Conservation (phyloP, 1,284 basidiomycete species). For the Tilletia caries region DNA sequence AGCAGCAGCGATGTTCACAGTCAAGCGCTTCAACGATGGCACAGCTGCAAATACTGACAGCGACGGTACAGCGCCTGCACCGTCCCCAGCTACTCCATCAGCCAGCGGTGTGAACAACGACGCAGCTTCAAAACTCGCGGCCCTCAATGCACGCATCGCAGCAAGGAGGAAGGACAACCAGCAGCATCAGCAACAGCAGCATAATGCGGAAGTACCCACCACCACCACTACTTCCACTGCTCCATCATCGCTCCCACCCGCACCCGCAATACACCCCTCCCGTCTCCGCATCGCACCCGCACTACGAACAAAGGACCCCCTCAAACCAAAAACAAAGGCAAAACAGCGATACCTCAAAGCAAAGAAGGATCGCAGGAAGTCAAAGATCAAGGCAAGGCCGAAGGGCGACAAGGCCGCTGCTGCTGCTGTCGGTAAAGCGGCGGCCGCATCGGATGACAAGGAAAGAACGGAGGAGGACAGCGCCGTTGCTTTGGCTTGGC, state of each 20-base stretch:
- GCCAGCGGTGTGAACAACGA: background rate
- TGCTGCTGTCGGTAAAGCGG: background rate
- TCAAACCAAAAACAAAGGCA: conserved; percentile 45
- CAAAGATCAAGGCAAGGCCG: conserved; percentile 30
- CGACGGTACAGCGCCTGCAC: conserved; percentile 8
- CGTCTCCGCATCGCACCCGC: conserved; percentile 32
- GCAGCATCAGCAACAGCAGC: background rate
- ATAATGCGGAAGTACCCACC: no score
- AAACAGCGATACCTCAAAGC: conserved; percentile 48
- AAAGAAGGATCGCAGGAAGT: conserved; percentile 47
- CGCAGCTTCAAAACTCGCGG: conserved; percentile 28
- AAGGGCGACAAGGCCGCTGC: conserved; percentile 33
- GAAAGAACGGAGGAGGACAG: background rate
- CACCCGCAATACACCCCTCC: conserved; percentile 37
- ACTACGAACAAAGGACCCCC: conserved; percentile 23
- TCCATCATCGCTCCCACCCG: background rate
- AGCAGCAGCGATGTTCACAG: conserved; percentile 27
- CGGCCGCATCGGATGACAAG: background rate
- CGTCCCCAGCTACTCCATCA: background rate
- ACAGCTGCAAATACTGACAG: conserved; percentile 15
- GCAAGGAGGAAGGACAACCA: conserved; percentile 26
- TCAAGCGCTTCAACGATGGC: conserved; percentile 38
- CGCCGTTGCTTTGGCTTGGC: background rate
- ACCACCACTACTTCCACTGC: conserved; percentile 14
- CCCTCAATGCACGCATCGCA: conserved; percentile 32